A percentile compares a stretch with the other conserved stretches of the same genome.
These are phyloP conservation scores for Barnettozyma californica DNA, from an alignment of 805 yeast species.

Conservation along the genomic window DNA sequence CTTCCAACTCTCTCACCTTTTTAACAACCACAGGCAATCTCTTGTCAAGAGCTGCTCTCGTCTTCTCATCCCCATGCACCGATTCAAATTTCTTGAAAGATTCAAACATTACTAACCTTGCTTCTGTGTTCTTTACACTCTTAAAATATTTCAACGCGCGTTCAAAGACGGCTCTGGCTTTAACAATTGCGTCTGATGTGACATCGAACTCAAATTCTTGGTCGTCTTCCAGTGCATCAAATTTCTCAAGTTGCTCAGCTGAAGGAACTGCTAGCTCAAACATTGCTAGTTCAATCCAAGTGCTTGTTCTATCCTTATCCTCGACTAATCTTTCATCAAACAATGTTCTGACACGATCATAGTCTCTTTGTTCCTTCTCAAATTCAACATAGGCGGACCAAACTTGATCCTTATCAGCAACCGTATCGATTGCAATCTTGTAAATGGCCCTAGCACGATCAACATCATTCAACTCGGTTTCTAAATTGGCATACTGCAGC, in stretches of 20 bases:
- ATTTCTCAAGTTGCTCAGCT: constrained; percentile 39
- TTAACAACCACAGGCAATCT: constrained; percentile 53
- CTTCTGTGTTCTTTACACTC: constrained; percentile 30
- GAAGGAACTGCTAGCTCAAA: constrained; percentile 68
- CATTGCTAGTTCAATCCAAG: constrained; percentile 64
- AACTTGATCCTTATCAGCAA: constrained; percentile 20
- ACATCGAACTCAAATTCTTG: constrained; percentile 44
- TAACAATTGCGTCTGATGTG: constrained; percentile 42
- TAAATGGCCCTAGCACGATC: constrained; percentile 64
- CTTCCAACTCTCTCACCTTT: constrained; percentile 34
- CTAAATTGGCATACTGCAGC: constrained; percentile 64
- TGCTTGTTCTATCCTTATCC: constrained; percentile 30
- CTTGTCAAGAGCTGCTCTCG: constrained; percentile 31
- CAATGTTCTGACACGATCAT: constrained; percentile 47
- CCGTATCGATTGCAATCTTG: constrained; percentile 39
- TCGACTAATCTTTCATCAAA: constrained; percentile 36
- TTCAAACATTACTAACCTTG: constrained; percentile 49
- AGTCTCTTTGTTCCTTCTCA: constrained; percentile 56
- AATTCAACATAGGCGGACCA: constrained; percentile 47
- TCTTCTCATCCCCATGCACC: constrained; percentile 46
- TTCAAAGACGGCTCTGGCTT: constrained; percentile 53
- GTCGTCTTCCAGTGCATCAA: constrained; percentile 30
- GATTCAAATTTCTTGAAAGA: constrained; percentile 62
- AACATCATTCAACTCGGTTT: constrained; percentile 58
- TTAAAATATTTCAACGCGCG: constrained; percentile 45